Conservation (phyloP, 192 early-diverging fungal genomes). For the Rhizoclosmatium globosum region DNA sequence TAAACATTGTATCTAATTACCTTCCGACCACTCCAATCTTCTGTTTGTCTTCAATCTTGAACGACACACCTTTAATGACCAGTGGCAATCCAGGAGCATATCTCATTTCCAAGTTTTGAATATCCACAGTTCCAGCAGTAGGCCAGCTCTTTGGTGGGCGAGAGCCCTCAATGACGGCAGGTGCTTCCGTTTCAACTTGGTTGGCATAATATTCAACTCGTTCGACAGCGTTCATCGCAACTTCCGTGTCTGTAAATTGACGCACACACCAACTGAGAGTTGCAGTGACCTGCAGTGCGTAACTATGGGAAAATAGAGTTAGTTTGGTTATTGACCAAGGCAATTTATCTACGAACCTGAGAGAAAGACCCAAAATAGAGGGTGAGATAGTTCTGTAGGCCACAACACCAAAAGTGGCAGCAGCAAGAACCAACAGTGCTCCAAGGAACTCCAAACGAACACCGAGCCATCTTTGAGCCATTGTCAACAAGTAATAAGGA, state of each 20-base stretch:
- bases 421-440: constrained; percentile 75
- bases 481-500: constrained; percentile 55
- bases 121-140: constrained; percentile 49
- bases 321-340: background rate
- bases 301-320: constrained; percentile 53
- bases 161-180: constrained; percentile 28
- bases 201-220: constrained; percentile 54
- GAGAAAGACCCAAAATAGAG: constrained; percentile 75
- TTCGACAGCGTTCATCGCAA: constrained; percentile 65
- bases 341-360: constrained; percentile 34
- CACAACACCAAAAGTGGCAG: constrained; percentile 66
- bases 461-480: constrained; percentile 45
- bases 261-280: constrained; percentile 79
- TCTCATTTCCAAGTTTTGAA: constrained; percentile 50
- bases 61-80: constrained; percentile 49
- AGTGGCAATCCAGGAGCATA: constrained; percentile 60
- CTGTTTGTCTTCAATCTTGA: constrained; percentile 45
- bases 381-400: constrained; percentile 51
- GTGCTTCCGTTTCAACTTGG: constrained; percentile 50
- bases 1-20: background rate
- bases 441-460: constrained; percentile 45
- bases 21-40: constrained; percentile 65
- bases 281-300: constrained; percentile 80
- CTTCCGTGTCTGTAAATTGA: constrained; percentile 68
- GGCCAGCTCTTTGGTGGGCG: constrained; percentile 59